Base-by-base conservation (phyloP, 2,329 filamentous ascomycete genomes). In the Ophiognomonia clavigignenti-juglandacearum region DNA sequence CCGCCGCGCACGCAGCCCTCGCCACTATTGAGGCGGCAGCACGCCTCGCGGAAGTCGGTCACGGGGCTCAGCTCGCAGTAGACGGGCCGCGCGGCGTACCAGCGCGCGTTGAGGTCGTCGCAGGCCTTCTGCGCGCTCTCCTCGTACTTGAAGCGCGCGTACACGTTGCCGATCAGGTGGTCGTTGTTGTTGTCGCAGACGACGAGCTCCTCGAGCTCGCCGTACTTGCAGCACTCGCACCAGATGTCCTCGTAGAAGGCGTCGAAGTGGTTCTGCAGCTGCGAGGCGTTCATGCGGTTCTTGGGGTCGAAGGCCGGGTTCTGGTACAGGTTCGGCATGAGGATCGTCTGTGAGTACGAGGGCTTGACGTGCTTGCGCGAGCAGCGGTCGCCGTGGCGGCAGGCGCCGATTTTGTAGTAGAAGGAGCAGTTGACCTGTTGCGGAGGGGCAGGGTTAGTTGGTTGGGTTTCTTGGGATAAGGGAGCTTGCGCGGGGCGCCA, bases 111-210 rank as follows among this genome's bases (percentile, higher is more conserved):
- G 59, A 97, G 81, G 52, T 86, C 85, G 70, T 97, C 93, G 77
- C 92, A 96, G 52, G 93, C 93, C 55, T 83, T 81, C 67, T 97
- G 91, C 43, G 93, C 91, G 45, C 85, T 85, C 68, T 98, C 93
- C 78, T 98, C 93, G 78, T 97, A 98, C 73, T 98, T 98, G 85
- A 97, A 98, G 58, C 93, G 89, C 43, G 93, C 93, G 74, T 98
- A 98, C 62, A 98, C 93, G 70, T 98, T 98, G 63, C 93, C 93
- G 64, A 98, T 96, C 44, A 98, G 78, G 71, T 98, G 92, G 65
- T 98, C 93, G 71, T 98, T 98, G 71, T 97, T 97, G 70, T 98
- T 98, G 73, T 98, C 93, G 71, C 93, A 98, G 3, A 98, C 92
- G 11, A 98, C 93, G 11, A 98, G 81, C 73, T 98, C 93, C 72